A percentile compares a stretch with the other conserved stretches of the same genome.
phyloP scores from a whole-genome alignment of 139 green algal species.

The Coccomyxa sp. region DNA sequence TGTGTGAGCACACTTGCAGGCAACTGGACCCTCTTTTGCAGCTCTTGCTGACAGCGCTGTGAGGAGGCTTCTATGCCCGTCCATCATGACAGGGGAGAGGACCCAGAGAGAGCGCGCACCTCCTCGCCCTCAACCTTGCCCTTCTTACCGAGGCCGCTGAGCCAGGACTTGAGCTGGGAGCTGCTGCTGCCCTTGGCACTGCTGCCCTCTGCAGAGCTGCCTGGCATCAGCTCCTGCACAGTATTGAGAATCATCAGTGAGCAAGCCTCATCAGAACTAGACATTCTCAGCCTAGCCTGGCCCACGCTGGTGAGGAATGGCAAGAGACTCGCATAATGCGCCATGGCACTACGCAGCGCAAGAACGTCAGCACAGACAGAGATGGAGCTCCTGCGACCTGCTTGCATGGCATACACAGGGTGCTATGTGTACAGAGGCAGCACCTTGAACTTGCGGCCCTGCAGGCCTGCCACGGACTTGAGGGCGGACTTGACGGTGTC shows the following conservation, averaged over 20 bases:
- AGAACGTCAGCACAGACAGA: background rate
- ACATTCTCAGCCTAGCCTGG: too few relatives aligned
- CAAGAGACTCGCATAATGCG: too few relatives aligned
- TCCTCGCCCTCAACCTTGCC: background rate
- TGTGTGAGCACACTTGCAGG: background rate
- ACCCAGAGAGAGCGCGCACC: too few relatives aligned
- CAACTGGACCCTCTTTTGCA: background rate
- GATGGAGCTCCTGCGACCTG: too few relatives aligned
- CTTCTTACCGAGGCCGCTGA: conserved; percentile 2
- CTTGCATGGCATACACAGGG: background rate
- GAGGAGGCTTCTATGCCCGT: background rate
- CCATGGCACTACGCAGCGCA: too few relatives aligned
- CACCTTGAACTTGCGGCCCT: conserved; percentile 65
- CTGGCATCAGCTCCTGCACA: conserved; percentile 1
- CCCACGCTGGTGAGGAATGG: too few relatives aligned
- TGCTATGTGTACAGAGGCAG: too few relatives aligned
- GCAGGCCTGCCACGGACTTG: conserved; percentile 60
- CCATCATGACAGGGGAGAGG: too few relatives aligned
- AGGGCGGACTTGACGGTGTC: conserved; percentile 60
- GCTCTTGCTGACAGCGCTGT: background rate
- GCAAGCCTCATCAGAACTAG: too few relatives aligned
- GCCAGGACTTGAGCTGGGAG: background rate
- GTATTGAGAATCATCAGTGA: too few relatives aligned
- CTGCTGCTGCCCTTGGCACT: background rate
- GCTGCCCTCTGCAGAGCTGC: background rate